Evolutionary conservation across 2,329 filamentous ascomycete genomes (phyloP).

Genomic region (Colletotrichum lindemuthianum): DNA sequence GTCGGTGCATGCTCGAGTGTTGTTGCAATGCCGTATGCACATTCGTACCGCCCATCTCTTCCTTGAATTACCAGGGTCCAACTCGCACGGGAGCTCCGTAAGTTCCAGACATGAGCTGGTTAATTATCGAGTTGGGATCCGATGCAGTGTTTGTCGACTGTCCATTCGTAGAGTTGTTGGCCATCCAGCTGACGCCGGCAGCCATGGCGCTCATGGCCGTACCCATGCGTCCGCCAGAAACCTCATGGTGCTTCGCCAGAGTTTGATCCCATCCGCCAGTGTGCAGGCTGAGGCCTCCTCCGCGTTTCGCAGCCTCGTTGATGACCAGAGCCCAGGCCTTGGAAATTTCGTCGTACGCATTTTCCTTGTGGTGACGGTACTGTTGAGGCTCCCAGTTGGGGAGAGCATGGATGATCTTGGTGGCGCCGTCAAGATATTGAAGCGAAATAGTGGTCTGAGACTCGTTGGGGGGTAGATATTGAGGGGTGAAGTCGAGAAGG

Average conservation of each 20-base stretch:
- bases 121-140: conserved; percentile 67
- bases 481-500: conserved; percentile 91
- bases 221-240: conserved; percentile 83
- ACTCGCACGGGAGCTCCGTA: conserved; percentile 70
- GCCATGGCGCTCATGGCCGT: conserved; percentile 82
- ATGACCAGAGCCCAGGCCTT: conserved; percentile 94
- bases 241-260: conserved; percentile 86
- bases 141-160: conserved; percentile 40
- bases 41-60: neutral
- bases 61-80: conserved; percentile 64
- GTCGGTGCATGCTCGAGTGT: neutral
- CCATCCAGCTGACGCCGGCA: conserved; percentile 81
- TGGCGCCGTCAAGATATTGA: conserved; percentile 88
- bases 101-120: conserved; percentile 69
- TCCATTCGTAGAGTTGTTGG: conserved; percentile 42
- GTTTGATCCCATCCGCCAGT: conserved; percentile 93
- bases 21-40: conserved; percentile 10
- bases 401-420: conserved; percentile 87
- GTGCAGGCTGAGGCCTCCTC: conserved; percentile 88
- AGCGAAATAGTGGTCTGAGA: conserved; percentile 84
- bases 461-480: conserved; percentile 94
- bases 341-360: conserved; percentile 94
- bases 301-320: conserved; percentile 88
- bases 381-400: conserved; percentile 91
- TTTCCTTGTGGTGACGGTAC: conserved; percentile 92